phyloP scores from a whole-genome alignment of 179 eudicot species.

The Beta lomatogona region DNA sequence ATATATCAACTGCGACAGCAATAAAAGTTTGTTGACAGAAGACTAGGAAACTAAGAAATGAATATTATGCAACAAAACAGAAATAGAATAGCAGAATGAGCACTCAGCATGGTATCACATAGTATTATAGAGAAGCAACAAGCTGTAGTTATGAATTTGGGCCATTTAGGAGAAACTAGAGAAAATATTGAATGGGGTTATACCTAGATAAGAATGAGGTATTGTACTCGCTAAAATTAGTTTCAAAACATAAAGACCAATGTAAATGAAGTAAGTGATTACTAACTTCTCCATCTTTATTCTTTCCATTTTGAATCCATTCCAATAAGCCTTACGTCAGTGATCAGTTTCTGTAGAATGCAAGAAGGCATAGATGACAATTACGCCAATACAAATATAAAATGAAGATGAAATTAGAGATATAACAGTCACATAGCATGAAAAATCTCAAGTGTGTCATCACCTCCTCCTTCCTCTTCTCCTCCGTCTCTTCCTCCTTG shows the following conservation, averaged over 20 bases:
- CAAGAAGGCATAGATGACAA: not conserved
- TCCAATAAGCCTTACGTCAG: not conserved
- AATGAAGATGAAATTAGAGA: too few relatives aligned
- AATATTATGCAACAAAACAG: not conserved
- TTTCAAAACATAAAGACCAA: not conserved
- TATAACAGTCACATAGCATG: not conserved
- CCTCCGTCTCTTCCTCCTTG: not conserved
- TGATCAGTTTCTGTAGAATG: not conserved
- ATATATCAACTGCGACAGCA: not conserved
- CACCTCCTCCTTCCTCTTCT: slow-evolving; percentile 16
- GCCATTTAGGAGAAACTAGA: not conserved
- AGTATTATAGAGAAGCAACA: too few relatives aligned
- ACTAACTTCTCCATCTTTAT: not conserved
- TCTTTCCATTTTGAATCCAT: not conserved
- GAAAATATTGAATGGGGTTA: too few relatives aligned
- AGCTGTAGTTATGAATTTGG: too few relatives aligned
- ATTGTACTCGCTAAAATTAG: not conserved
- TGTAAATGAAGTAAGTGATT: not conserved
- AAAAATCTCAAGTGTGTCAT: not conserved
- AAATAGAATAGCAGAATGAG: not conserved
- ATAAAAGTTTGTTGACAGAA: not conserved
- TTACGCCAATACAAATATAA: too few relatives aligned
- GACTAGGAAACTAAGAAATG: not conserved
- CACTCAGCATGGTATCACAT: not conserved
- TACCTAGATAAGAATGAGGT: too few relatives aligned